Evolutionary conservation across 2,329 filamentous ascomycete genomes (phyloP).

Genomic region (Metarhizium brunneum): DNA sequence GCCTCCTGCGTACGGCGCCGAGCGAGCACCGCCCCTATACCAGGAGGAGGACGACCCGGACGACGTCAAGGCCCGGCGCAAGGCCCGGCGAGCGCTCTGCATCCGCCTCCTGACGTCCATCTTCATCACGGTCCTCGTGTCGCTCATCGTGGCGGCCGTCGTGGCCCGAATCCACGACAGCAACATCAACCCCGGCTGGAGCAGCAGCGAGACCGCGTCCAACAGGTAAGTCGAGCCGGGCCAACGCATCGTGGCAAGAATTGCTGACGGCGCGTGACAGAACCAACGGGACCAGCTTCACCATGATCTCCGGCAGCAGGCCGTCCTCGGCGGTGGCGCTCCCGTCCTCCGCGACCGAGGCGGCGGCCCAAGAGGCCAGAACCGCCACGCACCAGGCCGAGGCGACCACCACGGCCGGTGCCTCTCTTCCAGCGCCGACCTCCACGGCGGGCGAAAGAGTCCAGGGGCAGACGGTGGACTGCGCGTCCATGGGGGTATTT

Average conservation of each 20-base stretch:
- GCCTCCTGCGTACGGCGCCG: constrained; percentile 12
- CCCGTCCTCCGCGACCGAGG: neutral
- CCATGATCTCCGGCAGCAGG: constrained; percentile 1
- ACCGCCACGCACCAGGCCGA: neutral
- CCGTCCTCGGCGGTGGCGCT: neutral
- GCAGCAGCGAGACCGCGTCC: constrained; percentile 2
- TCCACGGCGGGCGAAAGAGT: neutral
- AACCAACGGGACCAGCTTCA: constrained; percentile 6
- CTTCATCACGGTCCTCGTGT: constrained; percentile 15
- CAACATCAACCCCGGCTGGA: neutral
- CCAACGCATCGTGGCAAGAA: neutral
- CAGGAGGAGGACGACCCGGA: constrained; percentile 4
- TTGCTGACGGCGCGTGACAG: neutral
- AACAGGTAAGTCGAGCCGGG: neutral
- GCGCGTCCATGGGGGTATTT: neutral
- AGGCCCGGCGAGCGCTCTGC: constrained; percentile 10
- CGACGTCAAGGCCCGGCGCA: constrained; percentile 6
- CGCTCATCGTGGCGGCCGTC: constrained; percentile 15
- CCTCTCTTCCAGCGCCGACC: neutral
- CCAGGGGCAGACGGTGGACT: constrained; percentile 1
- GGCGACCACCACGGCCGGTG: neutral
- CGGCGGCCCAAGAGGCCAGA: neutral
- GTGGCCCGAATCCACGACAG: constrained; percentile 12
- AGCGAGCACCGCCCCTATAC: constrained; percentile 11
- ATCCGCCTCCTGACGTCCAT: constrained; percentile 14